Evolutionary conservation across 768 basidiomycete species (phyloP).

Genomic region (Boletales sp.): DNA sequence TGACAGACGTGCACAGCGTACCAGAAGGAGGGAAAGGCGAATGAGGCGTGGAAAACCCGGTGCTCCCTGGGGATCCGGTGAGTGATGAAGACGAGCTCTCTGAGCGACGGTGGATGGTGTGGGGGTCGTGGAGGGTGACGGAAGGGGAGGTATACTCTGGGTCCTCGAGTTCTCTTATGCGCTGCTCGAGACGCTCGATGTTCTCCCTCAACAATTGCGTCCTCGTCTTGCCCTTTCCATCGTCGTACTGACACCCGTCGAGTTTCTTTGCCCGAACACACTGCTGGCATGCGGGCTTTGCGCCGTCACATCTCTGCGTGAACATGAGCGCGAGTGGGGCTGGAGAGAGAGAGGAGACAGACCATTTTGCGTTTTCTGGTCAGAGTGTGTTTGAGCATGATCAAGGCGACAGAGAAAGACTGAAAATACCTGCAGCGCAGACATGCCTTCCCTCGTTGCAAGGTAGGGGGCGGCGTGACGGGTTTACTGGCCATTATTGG

Average conservation of each 20-base stretch:
- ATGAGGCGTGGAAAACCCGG: conserved; percentile 50
- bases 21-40: conserved; percentile 59
- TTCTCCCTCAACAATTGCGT: conserved; percentile 78
- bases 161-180: conserved; percentile 73
- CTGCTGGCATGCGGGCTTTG: conserved; percentile 75
- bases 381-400: conserved; percentile 12
- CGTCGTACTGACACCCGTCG: conserved; percentile 76
- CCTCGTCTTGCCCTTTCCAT: conserved; percentile 80
- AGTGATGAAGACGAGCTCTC: conserved; percentile 55
- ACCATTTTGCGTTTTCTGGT: conserved; percentile 72
- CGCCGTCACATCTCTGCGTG: conserved; percentile 69
- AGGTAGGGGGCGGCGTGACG: conserved; percentile 34
- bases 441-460: conserved; percentile 71
- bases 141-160: conserved; percentile 66
- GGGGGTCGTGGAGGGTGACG: conserved; percentile 70
- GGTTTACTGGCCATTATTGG: conserved; percentile 35
- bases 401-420: not conserved
- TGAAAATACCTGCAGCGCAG: conserved; percentile 61
- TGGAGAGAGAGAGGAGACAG: conserved; percentile 4
- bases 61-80: conserved; percentile 47
- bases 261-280: conserved; percentile 74
- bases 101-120: conserved; percentile 33
- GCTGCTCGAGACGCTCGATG: conserved; percentile 66
- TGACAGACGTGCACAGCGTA: conserved; percentile 20
- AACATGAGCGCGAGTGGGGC: conserved; percentile 7